These are phyloP conservation scores for Hyaloraphidium curvatum DNA, from an alignment of 192 early-diverging fungal genomes.

Conservation along the genomic window DNA sequence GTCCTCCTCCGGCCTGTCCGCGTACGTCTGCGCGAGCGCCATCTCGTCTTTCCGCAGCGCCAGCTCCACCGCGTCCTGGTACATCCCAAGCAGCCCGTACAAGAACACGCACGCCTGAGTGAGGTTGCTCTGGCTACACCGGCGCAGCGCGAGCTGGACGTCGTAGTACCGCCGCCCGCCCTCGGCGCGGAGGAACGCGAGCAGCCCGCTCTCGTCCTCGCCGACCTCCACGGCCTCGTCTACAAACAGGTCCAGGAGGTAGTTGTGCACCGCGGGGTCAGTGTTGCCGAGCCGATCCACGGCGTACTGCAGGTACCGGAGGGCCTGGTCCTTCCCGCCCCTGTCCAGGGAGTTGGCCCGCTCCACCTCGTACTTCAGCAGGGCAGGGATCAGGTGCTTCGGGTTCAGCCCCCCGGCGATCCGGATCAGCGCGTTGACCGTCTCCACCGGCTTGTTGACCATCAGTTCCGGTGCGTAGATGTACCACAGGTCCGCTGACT, in stretches of 20 bases:
- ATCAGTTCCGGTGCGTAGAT: slow-evolving; percentile 71
- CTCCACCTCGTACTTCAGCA: slow-evolving; percentile 55
- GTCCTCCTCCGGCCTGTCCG: slow-evolving; percentile 43
- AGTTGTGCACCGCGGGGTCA: slow-evolving; percentile 87
- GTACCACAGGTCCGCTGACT: slow-evolving; percentile 54
- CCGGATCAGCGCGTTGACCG: slow-evolving; percentile 74
- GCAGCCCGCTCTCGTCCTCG: slow-evolving; percentile 23
- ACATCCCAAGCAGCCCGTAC: slow-evolving; percentile 67
- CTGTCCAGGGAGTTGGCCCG: neutral
- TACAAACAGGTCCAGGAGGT: slow-evolving; percentile 59
- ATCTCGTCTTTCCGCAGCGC: slow-evolving; percentile 33
- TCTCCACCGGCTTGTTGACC: slow-evolving; percentile 61
- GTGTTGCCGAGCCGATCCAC: slow-evolving; percentile 54
- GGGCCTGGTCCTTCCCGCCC: slow-evolving; percentile 57
- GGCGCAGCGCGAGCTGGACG: slow-evolving; percentile 72
- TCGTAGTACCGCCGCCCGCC: slow-evolving; percentile 70
- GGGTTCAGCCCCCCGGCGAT: slow-evolving; percentile 40
- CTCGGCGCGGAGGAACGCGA: slow-evolving; percentile 55
- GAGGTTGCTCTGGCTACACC: slow-evolving; percentile 65
- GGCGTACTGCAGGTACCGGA: slow-evolving; percentile 71
- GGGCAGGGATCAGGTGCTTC: slow-evolving; percentile 64
- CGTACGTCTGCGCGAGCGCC: neutral
- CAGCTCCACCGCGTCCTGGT: slow-evolving; percentile 82
- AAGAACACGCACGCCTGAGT: slow-evolving; percentile 77
- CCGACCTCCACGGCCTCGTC: slow-evolving; percentile 35